Percentiles rank a stretch among this genome's conserved stretches.
phyloP scores from a whole-genome alignment of 225 moss, liverwort and hornwort species.

The Pseudisothecium myosuroides region DNA sequence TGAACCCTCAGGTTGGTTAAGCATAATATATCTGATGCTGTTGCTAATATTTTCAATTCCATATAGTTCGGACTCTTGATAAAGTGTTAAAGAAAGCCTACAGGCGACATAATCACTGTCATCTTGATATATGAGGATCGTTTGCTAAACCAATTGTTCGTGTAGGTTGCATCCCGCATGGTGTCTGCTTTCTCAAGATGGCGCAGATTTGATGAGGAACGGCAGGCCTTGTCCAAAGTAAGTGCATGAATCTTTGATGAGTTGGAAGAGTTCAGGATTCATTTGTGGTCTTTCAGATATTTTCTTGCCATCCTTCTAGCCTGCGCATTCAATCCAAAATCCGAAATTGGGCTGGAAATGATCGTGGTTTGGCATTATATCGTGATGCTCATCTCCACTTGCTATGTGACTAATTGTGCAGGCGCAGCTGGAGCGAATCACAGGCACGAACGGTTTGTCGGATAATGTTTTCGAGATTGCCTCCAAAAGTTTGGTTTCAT shows the following conservation, averaged over 20 bases:
- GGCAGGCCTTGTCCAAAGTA: conserved; percentile 71
- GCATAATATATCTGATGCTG: background rate
- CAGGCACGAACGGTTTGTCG: conserved; percentile 57
- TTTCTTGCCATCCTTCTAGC: background rate
- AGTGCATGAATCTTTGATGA: background rate
- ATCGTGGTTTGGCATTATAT: background rate
- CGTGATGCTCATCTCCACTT: background rate
- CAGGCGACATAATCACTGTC: no score
- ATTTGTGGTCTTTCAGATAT: background rate
- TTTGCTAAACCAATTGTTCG: background rate
- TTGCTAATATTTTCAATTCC: background rate
- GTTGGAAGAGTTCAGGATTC: background rate
- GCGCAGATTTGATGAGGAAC: conserved; percentile 69
- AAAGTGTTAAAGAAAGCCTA: background rate
- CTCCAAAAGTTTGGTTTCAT: conserved; percentile 80
- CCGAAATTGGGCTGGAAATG: background rate
- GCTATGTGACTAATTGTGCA: background rate
- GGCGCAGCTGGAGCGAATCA: conserved; percentile 84
- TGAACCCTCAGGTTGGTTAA: conserved; percentile 77
- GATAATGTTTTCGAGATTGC: conserved; percentile 97
- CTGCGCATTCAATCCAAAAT: background rate
- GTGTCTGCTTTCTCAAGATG: conserved; percentile 91
- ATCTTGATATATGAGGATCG: background rate
- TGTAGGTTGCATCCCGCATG: conserved; percentile 84
- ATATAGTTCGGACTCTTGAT: background rate